phyloP scores from a whole-genome alignment of 495 filamentous ascomycete genomes.

The Penicillium angulare region DNA sequence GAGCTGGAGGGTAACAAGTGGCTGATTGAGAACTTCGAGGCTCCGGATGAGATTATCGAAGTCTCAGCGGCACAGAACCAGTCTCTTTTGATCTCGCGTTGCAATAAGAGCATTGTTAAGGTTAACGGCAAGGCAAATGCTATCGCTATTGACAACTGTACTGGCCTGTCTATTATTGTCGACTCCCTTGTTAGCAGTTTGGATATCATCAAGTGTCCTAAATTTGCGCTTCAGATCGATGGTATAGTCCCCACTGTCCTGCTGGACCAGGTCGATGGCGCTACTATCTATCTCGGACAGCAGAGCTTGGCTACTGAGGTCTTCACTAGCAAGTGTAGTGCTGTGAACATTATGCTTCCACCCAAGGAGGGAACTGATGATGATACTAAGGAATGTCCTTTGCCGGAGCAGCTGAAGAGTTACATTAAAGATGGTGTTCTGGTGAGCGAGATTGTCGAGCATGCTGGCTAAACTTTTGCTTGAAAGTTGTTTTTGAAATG shows the following conservation, averaged over 20 bases:
- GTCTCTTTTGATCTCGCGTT: constrained; percentile 86
- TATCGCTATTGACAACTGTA: constrained; percentile 88
- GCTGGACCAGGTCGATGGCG: constrained; percentile 91
- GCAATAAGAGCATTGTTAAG: constrained; percentile 86
- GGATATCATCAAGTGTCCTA: constrained; percentile 89
- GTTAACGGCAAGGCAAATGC: constrained; percentile 92
- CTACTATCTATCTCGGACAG: constrained; percentile 77
- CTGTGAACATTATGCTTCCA: constrained; percentile 82
- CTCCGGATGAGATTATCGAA: constrained; percentile 65
- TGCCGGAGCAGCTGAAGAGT: constrained; percentile 88
- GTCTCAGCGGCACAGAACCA: constrained; percentile 79
- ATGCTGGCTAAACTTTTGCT: constrained; percentile 58
- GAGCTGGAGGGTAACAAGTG: constrained; percentile 95
- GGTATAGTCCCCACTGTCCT: constrained; percentile 81
- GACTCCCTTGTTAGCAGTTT: constrained; percentile 88
- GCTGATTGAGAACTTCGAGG: constrained; percentile 93
- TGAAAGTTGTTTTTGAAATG: too few species aligned
- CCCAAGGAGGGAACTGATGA: constrained; percentile 55
- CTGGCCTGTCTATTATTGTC: constrained; percentile 77
- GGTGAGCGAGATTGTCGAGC: constrained; percentile 85
- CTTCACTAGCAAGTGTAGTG: constrained; percentile 80
- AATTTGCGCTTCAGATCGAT: constrained; percentile 87
- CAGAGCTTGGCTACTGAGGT: constrained; percentile 76
- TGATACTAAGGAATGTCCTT: constrained; percentile 79
- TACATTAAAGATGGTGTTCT: constrained; percentile 72